These are phyloP conservation scores for Russula dissimulans DNA, from an alignment of 768 basidiomycete genomes.

Conservation along the genomic window DNA sequence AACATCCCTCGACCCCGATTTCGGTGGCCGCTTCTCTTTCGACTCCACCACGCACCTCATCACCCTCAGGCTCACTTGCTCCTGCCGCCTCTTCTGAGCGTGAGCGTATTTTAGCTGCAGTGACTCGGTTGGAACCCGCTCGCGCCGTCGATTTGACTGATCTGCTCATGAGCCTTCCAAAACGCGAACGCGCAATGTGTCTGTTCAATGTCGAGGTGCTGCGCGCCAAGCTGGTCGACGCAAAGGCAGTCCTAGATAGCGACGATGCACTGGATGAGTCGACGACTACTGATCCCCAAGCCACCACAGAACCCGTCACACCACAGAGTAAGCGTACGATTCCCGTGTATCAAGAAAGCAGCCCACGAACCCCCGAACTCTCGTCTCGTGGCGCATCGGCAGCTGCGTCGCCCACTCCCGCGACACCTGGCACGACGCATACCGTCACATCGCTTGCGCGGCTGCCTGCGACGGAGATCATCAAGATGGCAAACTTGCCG, in stretches of 20 bases:
- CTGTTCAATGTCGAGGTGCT: slow-evolving; percentile 81
- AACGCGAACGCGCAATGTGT: slow-evolving; percentile 85
- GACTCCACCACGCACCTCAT: slow-evolving; percentile 77
- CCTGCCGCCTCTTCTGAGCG: slow-evolving; percentile 49
- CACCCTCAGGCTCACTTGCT: slow-evolving; percentile 55
- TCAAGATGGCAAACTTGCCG: slow-evolving; percentile 50
- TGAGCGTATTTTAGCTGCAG: slow-evolving; percentile 62
- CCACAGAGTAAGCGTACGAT: slow-evolving; percentile 47
- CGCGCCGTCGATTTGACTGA: slow-evolving; percentile 61
- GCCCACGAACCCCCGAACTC: slow-evolving; percentile 69
- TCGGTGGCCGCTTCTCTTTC: slow-evolving; percentile 68
- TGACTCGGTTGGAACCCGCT: slow-evolving; percentile 51
- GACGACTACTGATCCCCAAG: slow-evolving; percentile 22
- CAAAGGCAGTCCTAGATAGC: slow-evolving; percentile 71
- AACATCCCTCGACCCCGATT: slow-evolving; percentile 80
- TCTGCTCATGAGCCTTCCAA: slow-evolving; percentile 76
- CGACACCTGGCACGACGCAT: slow-evolving; percentile 46
- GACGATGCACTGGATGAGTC: slow-evolving; percentile 45
- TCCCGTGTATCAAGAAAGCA: slow-evolving; percentile 31
- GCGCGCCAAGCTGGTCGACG: slow-evolving; percentile 68
- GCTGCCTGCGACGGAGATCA: slow-evolving; percentile 67
- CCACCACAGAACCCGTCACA: slow-evolving; percentile 36
- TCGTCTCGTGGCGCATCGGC: slow-evolving; percentile 69
- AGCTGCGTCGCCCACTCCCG: slow-evolving; percentile 58
- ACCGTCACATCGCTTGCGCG: slow-evolving; percentile 65